A percentile compares a stretch with the other conserved stretches of the same genome.
phyloP scores from a whole-genome alignment of 208 protist genomes.

The Trypanosoma avium region DNA sequence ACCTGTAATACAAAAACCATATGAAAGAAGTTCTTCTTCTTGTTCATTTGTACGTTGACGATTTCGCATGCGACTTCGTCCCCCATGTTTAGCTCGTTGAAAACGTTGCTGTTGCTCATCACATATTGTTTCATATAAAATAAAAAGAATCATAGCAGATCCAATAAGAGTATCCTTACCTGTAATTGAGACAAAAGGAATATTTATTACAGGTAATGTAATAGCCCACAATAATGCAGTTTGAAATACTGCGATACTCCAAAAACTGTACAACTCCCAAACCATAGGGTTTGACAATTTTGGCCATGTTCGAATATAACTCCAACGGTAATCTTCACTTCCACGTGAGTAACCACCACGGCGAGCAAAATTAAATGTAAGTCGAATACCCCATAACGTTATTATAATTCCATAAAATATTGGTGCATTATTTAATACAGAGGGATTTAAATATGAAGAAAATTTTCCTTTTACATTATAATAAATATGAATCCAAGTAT shows the following conservation, averaged over 20 bases:
- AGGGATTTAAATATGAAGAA: not conserved
- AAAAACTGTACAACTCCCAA: slow-evolving; percentile 74
- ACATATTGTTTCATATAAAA: slow-evolving; percentile 54
- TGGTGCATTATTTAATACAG: slow-evolving; percentile 17
- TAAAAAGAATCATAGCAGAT: slow-evolving; percentile 25
- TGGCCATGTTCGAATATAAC: slow-evolving; percentile 49
- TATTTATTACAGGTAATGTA: slow-evolving; percentile 52
- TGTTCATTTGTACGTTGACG: not conserved
- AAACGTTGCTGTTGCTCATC: slow-evolving; percentile 82
- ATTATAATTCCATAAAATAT: slow-evolving; percentile 51
- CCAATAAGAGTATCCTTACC: slow-evolving; percentile 40
- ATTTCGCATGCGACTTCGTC: not conserved
- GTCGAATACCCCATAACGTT: slow-evolving; percentile 63
- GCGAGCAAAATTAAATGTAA: slow-evolving; percentile 75
- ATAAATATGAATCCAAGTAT: slow-evolving; percentile 60
- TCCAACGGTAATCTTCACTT: slow-evolving; percentile 79
- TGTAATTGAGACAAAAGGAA: slow-evolving; percentile 30
- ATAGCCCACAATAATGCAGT: slow-evolving; percentile 74
- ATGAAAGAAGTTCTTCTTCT: slow-evolving; percentile 27
- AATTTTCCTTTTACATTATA: slow-evolving; percentile 28
- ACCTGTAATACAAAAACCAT: slow-evolving; percentile 71
- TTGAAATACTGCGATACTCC: slow-evolving; percentile 67
- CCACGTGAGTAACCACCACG: slow-evolving; percentile 72
- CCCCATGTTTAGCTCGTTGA: slow-evolving; percentile 43
- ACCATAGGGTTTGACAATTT: slow-evolving; percentile 20